Evolutionary conservation across 2,329 filamentous ascomycete genomes (phyloP), one percentile per base, ranked within the genome.

Genomic region (Xylaria sp.): DNA sequence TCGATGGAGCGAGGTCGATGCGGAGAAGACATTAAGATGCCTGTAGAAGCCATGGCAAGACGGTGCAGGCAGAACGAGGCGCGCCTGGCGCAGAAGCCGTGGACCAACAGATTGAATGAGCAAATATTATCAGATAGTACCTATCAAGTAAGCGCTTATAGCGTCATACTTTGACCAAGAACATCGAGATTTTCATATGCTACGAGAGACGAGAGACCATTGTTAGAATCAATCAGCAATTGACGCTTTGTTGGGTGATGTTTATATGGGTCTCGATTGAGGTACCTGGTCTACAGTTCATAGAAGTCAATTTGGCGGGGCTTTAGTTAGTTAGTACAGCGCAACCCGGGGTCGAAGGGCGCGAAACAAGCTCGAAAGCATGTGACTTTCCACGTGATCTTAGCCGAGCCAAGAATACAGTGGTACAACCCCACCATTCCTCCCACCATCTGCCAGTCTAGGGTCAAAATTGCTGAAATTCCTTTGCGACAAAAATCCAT

Each of bases 71-170:
- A 58, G 56, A 76, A 60, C 71, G 75, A 78, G 79, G 78, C 78
- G 83, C 84, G 83, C 83, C 81, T 71, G 72, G 83, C 84, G 83
- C 85, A 68, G 56, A 72, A 67, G 65, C 38, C 71, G 44, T 5
- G 31, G 42, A 67, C 40, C 40, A 61, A 70, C 75, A 76, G 64
- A 13, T 59, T 76, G 65, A 40, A 54, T 11, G 38, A 36, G 31
- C 4, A 38, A 44, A 26, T 31, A 33, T 17, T 1, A 23, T 23
- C 23, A 23, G n/a, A 31, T 6, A 1, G 40, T 6, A 7, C 28
- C 28, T 28, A 28, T 44, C 23, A 15, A n/a, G 15, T 9, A 15
- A 33, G 48, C 38, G 6, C 26, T n/a, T 26, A 51, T 15, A 26
- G n/a, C 13, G 3, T 48, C 28, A 59, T 46, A 6, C 9, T 17